These are phyloP conservation scores for Tricholoma sp. DNA, from an alignment of 768 basidiomycete species.

Conservation along the genomic window DNA sequence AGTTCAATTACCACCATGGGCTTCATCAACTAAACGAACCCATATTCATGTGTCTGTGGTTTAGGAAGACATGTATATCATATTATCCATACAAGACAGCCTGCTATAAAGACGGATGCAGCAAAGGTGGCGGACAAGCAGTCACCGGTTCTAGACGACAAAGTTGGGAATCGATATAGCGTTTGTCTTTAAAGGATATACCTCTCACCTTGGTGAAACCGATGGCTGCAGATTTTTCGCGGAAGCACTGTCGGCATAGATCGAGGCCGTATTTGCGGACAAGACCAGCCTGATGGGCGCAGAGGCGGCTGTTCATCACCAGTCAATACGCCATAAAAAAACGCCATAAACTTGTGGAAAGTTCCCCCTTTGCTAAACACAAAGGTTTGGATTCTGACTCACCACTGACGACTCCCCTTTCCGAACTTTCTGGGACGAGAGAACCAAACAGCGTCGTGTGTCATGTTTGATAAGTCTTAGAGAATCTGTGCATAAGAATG, in stretches of 20 bases:
- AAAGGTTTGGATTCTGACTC: slow-evolving; percentile 23
- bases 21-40: not conserved
- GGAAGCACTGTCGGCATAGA: slow-evolving; percentile 98
- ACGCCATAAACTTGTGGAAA: not conserved
- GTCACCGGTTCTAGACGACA: slow-evolving; percentile 41
- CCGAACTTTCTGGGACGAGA: slow-evolving; percentile 93
- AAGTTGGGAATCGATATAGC: not conserved
- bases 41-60: too few species aligned
- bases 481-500: slow-evolving; percentile 6
- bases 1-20: not conserved
- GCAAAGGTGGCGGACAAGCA: not conserved
- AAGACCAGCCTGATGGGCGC: slow-evolving; percentile 95
- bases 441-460: slow-evolving; percentile 98
- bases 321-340: not conserved
- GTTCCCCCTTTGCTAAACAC: not conserved
- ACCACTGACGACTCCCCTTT: slow-evolving; percentile 96
- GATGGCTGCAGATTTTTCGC: slow-evolving; percentile 89
- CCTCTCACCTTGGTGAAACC: slow-evolving; percentile 86
- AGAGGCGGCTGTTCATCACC: slow-evolving; percentile 68
- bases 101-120: not conserved
- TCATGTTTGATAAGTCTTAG: slow-evolving; percentile 56
- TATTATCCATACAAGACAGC: slow-evolving; percentile 13
- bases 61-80: too few species aligned
- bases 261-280: slow-evolving; percentile 97
- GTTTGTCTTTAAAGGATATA: not conserved